Evolutionary conservation across 371 early-diverging fungal species (phyloP), one percentile per base, ranked within the genome.

Genomic region (Haplosporangium sp.): DNA sequence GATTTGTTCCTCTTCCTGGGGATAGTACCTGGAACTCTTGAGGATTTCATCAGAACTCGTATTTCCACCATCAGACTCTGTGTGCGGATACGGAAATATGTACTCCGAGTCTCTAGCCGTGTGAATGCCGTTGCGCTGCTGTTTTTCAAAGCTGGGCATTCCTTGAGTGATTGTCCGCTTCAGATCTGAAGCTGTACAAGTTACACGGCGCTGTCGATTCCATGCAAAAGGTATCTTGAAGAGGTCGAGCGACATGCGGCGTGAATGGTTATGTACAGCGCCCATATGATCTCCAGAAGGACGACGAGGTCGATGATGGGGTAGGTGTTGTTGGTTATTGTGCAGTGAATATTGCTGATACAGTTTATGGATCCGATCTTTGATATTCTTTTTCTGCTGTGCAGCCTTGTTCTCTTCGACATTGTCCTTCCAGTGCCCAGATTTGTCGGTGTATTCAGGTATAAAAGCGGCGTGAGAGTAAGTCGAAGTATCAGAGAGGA

Each of bases 201-300:
- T 71, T 45, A 62, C 82, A 64, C 62, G 55, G 36, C 61, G 79
- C 45, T 38, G 81, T 23, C 59, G 62, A 40, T 59, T 62, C 67
- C 70, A 66, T 20, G 40, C 52, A 55, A 75, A 70, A 5, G 67
- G 70, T 6, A 55, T 45, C 38, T 70, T 70, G 66, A 75, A 58
- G 7, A 66, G 40, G 46, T 75, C 64, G 8, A 70, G 51, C 9
- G 76, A 75, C 43, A 75, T 54, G 36, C 76, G 23, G 20, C 70
- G 70, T 5, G 67, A 43, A 7, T 38, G 51, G 16, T n/a, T 20
- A 8, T 50, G 50, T 9, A 7, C 50, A 18, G 29, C 29, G 29
- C 29, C 29, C 4, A 29, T 29, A 2, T 29, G 29, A 29, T 29
- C 29, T 1, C 4, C 29, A 29, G 29, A 29, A 29, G 14, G 50